phyloP scores from a whole-genome alignment of 169 alveolate species.

The Plasmodium knowlesi region DNA sequence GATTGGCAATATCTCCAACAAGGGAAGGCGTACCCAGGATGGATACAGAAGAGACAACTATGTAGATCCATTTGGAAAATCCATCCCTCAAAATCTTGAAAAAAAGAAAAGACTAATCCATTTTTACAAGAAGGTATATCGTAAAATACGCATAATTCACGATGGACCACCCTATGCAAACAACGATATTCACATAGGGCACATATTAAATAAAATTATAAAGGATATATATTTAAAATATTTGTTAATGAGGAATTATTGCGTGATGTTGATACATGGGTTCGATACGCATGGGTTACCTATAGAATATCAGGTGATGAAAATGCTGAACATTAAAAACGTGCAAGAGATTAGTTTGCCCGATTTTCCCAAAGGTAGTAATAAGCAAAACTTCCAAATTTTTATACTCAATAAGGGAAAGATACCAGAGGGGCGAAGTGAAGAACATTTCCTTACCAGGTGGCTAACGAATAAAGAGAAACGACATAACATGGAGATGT shows the following conservation, averaged over 20 bases:
- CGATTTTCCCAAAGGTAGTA: not conserved
- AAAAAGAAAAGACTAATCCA: constrained; percentile 4
- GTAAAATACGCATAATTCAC: constrained; percentile 74
- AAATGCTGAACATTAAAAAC: constrained; percentile 67
- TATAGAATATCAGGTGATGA: constrained; percentile 85
- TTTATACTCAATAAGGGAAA: not conserved
- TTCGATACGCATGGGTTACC: constrained; percentile 94
- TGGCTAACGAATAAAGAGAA: constrained; percentile 3
- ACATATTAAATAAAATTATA: constrained; percentile 87
- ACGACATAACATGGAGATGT: not conserved
- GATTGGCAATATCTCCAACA: not conserved
- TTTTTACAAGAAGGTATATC: not conserved
- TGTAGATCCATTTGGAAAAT: not conserved
- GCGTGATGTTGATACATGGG: constrained; percentile 88
- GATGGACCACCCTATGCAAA: constrained; percentile 95
- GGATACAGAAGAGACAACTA: not conserved
- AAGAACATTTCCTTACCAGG: not conserved
- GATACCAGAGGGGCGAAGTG: not conserved
- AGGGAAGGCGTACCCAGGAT: not conserved
- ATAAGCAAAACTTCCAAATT: not conserved
- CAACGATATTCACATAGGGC: constrained; percentile 91
- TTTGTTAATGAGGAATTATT: constrained; percentile 79
- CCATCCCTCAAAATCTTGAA: not conserved
- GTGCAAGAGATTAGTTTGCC: constrained; percentile 16
- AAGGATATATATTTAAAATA: constrained; percentile 87